Conservation (phyloP, 257 asterid species). For the Osmanthus fragrans region DNA sequence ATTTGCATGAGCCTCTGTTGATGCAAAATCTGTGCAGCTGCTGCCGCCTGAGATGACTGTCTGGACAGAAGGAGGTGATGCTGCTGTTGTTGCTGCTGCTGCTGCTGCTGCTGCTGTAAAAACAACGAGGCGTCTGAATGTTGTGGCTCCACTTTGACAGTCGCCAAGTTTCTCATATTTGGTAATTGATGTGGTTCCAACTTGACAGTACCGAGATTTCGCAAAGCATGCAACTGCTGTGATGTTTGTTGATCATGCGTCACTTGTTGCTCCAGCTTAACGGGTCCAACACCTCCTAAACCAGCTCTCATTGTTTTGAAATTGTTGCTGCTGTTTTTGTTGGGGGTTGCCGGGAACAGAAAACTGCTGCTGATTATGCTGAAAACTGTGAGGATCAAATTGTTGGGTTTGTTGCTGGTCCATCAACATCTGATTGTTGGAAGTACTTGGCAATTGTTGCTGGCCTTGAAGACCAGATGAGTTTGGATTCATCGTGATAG, state of each 20-base stretch:
- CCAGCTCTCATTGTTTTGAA: constrained; percentile 67
- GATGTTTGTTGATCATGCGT: constrained; percentile 61
- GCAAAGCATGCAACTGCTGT: constrained; percentile 65
- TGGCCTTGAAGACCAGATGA: not conserved
- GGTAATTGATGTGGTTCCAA: constrained; percentile 74
- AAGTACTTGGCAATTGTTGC: not conserved
- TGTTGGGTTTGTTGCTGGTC: constrained; percentile 24
- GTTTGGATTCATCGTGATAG: not conserved
- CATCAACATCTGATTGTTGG: not conserved
- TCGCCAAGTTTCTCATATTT: constrained; percentile 56
- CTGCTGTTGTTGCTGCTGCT: constrained; percentile 78
- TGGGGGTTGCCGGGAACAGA: constrained; percentile 57
- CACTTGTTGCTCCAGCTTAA: constrained; percentile 73
- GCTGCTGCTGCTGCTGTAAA: constrained; percentile 65
- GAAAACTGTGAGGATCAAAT: constrained; percentile 55
- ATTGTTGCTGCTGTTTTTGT: constrained; percentile 52
- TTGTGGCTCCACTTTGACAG: constrained; percentile 79
- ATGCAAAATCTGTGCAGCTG: constrained; percentile 3
- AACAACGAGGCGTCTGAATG: constrained; percentile 72
- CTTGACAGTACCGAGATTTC: constrained; percentile 61
- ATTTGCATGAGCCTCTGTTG: constrained; percentile 13
- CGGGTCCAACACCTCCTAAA: constrained; percentile 58
- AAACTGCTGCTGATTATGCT: constrained; percentile 72
- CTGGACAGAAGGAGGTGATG: constrained; percentile 63
- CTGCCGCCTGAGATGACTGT: constrained; percentile 31